Conservation (phyloP, 345 rosid species). For the Citrus sinensis region DNA sequence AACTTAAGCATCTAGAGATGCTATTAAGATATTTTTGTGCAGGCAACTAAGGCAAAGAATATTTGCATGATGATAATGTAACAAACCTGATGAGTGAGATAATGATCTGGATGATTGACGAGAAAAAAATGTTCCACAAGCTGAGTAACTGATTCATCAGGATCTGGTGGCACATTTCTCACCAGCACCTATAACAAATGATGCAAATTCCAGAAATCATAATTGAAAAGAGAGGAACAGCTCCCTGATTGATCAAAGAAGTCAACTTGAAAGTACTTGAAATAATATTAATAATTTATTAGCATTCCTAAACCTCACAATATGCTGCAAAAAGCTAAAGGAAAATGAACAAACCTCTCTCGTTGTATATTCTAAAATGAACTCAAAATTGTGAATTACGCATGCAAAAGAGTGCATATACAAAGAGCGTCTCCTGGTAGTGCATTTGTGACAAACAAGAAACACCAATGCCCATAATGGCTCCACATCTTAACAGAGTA, state of each 20-base stretch:
- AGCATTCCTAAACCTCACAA: not conserved
- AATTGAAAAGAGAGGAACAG: not conserved
- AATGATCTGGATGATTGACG: conserved; percentile 86
- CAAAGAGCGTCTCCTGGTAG: not conserved
- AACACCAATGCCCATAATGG: not conserved
- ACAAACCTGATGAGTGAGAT: conserved; percentile 81
- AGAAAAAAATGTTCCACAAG: conserved; percentile 86
- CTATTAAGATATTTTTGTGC: not conserved
- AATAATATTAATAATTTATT: not conserved
- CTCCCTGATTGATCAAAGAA: not conserved
- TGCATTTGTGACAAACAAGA: not conserved
- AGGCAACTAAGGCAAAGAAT: not conserved
- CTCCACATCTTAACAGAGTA: not conserved
- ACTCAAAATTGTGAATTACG: not conserved
- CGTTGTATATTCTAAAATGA: not conserved
- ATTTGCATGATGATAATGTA: not conserved
- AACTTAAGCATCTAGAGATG: not conserved
- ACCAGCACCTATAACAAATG: conserved; percentile 62
- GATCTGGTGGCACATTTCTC: conserved; percentile 86
- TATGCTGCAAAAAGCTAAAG: not conserved
- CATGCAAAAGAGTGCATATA: not conserved
- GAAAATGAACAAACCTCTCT: not conserved
- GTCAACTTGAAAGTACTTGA: not conserved
- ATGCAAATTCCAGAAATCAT: conserved; percentile 3
- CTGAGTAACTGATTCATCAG: conserved; percentile 81